These are phyloP conservation scores for Triangularia setosa DNA, from an alignment of 2,329 filamentous ascomycete genomes.

Conservation along the genomic window DNA sequence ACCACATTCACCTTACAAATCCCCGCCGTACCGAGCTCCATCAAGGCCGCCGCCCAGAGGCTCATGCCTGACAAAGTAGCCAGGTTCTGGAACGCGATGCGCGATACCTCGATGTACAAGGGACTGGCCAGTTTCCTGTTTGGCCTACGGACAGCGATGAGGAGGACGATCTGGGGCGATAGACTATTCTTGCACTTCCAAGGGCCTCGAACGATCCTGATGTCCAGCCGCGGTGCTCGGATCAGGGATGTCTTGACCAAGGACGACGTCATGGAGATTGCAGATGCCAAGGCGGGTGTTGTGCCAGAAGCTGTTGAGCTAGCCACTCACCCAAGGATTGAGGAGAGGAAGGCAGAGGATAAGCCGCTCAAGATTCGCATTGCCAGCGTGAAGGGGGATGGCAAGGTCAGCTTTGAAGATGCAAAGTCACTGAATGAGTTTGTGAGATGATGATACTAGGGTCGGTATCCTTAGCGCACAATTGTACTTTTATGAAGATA, in stretches of 20 bases:
- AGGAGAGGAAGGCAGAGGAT: conserved; percentile 25
- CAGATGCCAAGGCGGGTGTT: conserved; percentile 71
- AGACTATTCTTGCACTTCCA: conserved; percentile 86
- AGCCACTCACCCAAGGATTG: conserved; percentile 36
- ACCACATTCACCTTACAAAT: conserved; percentile 75
- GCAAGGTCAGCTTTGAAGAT: conserved; percentile 64
- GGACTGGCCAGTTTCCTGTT: conserved; percentile 61
- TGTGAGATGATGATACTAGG: conserved; percentile 35
- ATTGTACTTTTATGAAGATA: background rate
- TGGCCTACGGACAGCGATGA: conserved; percentile 68
- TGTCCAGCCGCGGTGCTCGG: conserved; percentile 81
- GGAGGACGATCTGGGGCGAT: conserved; percentile 89
- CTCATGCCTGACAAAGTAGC: conserved; percentile 58
- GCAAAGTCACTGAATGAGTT: conserved; percentile 56
- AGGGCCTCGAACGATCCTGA: conserved; percentile 77
- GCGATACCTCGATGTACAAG: conserved; percentile 69
- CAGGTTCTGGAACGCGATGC: conserved; percentile 70
- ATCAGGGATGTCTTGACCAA: conserved; percentile 73
- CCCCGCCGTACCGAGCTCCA: conserved; percentile 53
- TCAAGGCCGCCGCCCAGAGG: conserved; percentile 34
- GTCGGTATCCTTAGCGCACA: background rate
- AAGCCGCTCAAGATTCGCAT: conserved; percentile 49
- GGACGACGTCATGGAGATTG: conserved; percentile 85
- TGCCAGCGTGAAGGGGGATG: conserved; percentile 54
- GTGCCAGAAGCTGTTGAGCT: conserved; percentile 56